A percentile compares a stretch with the other conserved stretches of the same genome.
These are phyloP conservation scores for Yamadazyma aaseri DNA, from an alignment of 1,139 yeast species.

Conservation along the genomic window DNA sequence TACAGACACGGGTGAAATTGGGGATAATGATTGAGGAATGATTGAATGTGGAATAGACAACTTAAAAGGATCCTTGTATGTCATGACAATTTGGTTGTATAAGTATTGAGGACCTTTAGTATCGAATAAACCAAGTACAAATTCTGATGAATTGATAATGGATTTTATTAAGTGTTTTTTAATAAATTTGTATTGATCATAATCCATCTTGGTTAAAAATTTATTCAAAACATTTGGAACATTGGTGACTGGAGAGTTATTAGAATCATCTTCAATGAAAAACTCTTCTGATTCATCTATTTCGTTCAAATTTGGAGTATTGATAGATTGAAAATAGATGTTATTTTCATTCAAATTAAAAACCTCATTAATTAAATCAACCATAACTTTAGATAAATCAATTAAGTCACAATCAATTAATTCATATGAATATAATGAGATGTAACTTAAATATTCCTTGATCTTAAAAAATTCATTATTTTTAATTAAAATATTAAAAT, in stretches of 20 bases:
- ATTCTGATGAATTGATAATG: conserved; percentile 33
- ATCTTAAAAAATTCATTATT: conserved; percentile 34
- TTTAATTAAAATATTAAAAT: conserved; percentile 26
- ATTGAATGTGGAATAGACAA: conserved; percentile 6
- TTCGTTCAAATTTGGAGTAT: conserved; percentile 8
- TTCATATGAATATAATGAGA: conserved; percentile 36
- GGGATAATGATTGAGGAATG: conserved; percentile 10
- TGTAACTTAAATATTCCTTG: conserved; percentile 38
- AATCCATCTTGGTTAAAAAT: conserved; percentile 18
- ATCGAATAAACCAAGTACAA: conserved; percentile 30
- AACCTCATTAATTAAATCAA: conserved; percentile 38
- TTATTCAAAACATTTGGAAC: not conserved
- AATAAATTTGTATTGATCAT: conserved; percentile 26
- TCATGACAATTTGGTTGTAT: conserved; percentile 21
- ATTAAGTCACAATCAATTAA: conserved; percentile 33
- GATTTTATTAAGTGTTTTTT: conserved; percentile 33
- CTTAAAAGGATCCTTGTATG: conserved; percentile 19
- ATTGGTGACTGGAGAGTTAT: not conserved
- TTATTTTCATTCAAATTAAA: conserved; percentile 20
- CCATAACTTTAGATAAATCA: conserved; percentile 34
- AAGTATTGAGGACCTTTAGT: conserved; percentile 38
- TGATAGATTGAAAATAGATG: conserved; percentile 23
- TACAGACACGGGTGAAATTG: conserved; percentile 13
- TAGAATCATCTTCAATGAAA: conserved; percentile 11
- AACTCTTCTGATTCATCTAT: conserved; percentile 10